Base-by-base conservation (phyloP, 2,329 filamentous ascomycete genomes). In the Nannizziopsis arthrosporioides region DNA sequence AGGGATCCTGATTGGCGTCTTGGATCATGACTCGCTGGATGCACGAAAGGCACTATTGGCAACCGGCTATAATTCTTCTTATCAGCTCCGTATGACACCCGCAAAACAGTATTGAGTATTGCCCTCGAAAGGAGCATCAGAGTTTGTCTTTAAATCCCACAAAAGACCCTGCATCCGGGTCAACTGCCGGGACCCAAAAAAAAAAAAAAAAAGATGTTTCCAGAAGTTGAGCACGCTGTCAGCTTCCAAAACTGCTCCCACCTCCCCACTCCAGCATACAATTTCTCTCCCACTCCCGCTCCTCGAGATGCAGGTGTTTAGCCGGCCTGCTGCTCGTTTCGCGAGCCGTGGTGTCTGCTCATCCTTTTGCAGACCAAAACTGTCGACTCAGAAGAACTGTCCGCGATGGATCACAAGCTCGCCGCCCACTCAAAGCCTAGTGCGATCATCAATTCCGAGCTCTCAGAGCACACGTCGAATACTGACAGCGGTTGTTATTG, bases 401-500 rank as follows among this genome's bases (percentile, higher is more conserved):
- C 46, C 30, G 17, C 22, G 46, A 43, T 55, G 53, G 53, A 52
- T 43, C 17, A 55, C 51, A 37, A 53, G 31, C 42, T 38, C 27
- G 19, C 9, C 46, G 7, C 10, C 40, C 18, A 14, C 39, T n/a
- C 17, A 41, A n/a, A 44, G 47, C 38, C 41, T 17, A 22, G 11
- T 35, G 9, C 11, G 35, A 11, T 15, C 47, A 15, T 27, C 41
- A 7, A 41, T 36, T 12, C 36, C 42, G 18, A 15, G 36, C 10
- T 40, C 37, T 10, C 47, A 46, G 44, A 53, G 38, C 18, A 48
- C 47, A 8, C 38, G 48, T n/a, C 42, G 49, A 19, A 41, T 50
- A 37, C 9, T 76, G 1, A 59, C 76, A 12, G 61, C 74, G 41
- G 68, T 73, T 42, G 67, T 69, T 22, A 27, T 27, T 7, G 68